Conservation (phyloP, 2,329 filamentous ascomycete genomes). For the Bisporella sp. region DNA sequence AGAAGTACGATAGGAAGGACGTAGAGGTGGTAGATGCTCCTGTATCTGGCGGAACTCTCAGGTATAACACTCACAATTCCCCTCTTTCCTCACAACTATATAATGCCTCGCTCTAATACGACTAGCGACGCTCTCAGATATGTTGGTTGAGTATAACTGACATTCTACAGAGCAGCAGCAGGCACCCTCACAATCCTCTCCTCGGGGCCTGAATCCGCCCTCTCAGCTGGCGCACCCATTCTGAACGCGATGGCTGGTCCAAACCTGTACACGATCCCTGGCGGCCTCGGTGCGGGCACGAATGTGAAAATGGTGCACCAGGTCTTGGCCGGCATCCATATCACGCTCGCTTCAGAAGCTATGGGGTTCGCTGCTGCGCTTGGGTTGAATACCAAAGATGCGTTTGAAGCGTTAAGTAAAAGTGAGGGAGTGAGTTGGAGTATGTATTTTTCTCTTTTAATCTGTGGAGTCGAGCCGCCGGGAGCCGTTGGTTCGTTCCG, state of each 20-base stretch:
- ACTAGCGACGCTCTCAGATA: too few relatives aligned
- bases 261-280: slow-evolving; percentile 57
- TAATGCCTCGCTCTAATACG: too few relatives aligned
- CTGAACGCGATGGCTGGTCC: slow-evolving; percentile 37
- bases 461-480: too few relatives aligned
- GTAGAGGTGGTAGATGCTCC: slow-evolving; percentile 64
- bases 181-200: slow-evolving; percentile 74
- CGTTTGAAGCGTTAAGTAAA: slow-evolving; percentile 30
- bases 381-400: slow-evolving; percentile 40
- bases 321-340: slow-evolving; percentile 56
- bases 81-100: too few relatives aligned
- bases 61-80: too few relatives aligned
- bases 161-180: slow-evolving; percentile 48
- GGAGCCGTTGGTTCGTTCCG: too few relatives aligned
- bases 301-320: slow-evolving; percentile 61
- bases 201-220: slow-evolving; percentile 40
- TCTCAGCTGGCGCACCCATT: slow-evolving; percentile 13
- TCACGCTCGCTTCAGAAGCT: slow-evolving; percentile 51
- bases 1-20: slow-evolving; percentile 50
- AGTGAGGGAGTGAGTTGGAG: slow-evolving; percentile 32
- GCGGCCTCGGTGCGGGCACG: slow-evolving; percentile 52
- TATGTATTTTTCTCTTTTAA: too few relatives aligned
- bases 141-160: too few relatives aligned
- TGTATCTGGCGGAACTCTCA: slow-evolving; percentile 61
- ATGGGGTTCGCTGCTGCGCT: slow-evolving; percentile 51